Percentiles rank a stretch among this genome's conserved stretches.
These are phyloP conservation scores for Gorgonomyces haynaldii DNA, from an alignment of 192 early-diverging fungal species.

Conservation along the genomic window DNA sequence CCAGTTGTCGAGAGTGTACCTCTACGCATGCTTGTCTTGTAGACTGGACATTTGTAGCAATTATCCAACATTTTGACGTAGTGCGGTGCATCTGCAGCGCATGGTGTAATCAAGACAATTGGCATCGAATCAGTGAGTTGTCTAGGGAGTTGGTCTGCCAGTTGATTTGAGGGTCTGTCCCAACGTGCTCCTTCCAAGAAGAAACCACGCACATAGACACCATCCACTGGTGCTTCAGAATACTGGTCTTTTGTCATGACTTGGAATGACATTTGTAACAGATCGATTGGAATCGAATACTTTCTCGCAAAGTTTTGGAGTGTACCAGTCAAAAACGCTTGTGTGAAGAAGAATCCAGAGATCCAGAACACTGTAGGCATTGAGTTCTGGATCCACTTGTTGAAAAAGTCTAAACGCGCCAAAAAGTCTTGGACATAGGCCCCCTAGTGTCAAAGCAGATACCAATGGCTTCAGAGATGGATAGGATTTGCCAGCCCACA, in stretches of 20 bases:
- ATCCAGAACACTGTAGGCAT: slow-evolving; percentile 50
- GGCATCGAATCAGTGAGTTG: slow-evolving; percentile 45
- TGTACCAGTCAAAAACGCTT: slow-evolving; percentile 51
- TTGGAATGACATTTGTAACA: slow-evolving; percentile 39
- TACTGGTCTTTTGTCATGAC: slow-evolving; percentile 29
- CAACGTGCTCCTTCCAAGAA: slow-evolving; percentile 51
- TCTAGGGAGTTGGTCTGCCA: slow-evolving; percentile 41
- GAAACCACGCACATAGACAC: slow-evolving; percentile 44
- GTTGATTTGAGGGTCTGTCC: slow-evolving; percentile 24
- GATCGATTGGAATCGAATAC: slow-evolving; percentile 51
- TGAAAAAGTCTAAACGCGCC: slow-evolving; percentile 39
- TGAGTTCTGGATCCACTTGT: slow-evolving; percentile 38
- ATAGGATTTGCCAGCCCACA: slow-evolving; percentile 51
- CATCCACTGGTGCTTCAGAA: slow-evolving; percentile 30
- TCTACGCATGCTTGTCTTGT: slow-evolving; percentile 46
- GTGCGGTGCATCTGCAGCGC: slow-evolving; percentile 30
- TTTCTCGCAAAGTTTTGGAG: slow-evolving; percentile 55
- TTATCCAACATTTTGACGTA: slow-evolving; percentile 13
- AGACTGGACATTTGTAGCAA: slow-evolving; percentile 46
- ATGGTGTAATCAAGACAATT: slow-evolving; percentile 37
- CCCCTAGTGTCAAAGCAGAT: slow-evolving; percentile 22
- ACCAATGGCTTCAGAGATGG: slow-evolving; percentile 49
- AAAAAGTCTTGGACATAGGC: slow-evolving; percentile 42
- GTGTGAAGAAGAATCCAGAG: slow-evolving; percentile 54
- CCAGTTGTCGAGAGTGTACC: slow-evolving; percentile 52